Conservation (phyloP, 257 asterid species). For the Solanum appendiculatum region DNA sequence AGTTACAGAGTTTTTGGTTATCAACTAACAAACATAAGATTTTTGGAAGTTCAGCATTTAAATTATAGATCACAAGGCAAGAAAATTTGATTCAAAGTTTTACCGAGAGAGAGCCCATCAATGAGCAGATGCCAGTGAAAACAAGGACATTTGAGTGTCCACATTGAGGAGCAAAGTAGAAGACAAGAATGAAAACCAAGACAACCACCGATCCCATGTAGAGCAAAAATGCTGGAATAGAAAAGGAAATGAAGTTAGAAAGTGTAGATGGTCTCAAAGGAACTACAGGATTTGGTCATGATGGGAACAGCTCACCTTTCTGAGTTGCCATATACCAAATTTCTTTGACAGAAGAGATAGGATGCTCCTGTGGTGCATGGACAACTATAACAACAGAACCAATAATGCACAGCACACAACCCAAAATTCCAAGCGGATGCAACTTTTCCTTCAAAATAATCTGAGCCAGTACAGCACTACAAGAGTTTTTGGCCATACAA, state of each 20-base stretch:
- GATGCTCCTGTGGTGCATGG: conserved; percentile 72
- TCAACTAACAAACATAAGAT: background rate
- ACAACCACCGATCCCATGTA: conserved; percentile 70
- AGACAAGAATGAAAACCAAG: conserved; percentile 67
- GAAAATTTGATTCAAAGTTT: background rate
- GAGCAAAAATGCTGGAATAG: conserved; percentile 59
- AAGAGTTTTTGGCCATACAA: background rate
- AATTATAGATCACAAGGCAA: background rate
- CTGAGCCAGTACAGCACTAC: conserved; percentile 73
- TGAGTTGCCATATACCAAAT: conserved; percentile 83
- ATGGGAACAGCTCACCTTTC: conserved; percentile 27
- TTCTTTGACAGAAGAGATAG: conserved; percentile 66
- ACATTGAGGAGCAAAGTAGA: conserved; percentile 67
- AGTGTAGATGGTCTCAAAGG: background rate
- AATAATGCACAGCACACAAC: conserved; percentile 70
- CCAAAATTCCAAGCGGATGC: conserved; percentile 63
- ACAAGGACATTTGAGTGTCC: conserved; percentile 69
- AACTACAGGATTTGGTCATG: background rate
- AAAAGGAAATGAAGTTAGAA: conserved; percentile 18
- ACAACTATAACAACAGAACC: conserved; percentile 72
- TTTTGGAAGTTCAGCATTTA: background rate
- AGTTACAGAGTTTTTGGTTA: background rate
- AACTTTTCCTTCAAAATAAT: conserved; percentile 69
- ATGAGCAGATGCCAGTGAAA: conserved; percentile 76
- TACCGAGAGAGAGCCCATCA: conserved; percentile 96